phyloP scores from a whole-genome alignment of 2,329 filamentous ascomycete species.

The Pyricularia grisea region DNA sequence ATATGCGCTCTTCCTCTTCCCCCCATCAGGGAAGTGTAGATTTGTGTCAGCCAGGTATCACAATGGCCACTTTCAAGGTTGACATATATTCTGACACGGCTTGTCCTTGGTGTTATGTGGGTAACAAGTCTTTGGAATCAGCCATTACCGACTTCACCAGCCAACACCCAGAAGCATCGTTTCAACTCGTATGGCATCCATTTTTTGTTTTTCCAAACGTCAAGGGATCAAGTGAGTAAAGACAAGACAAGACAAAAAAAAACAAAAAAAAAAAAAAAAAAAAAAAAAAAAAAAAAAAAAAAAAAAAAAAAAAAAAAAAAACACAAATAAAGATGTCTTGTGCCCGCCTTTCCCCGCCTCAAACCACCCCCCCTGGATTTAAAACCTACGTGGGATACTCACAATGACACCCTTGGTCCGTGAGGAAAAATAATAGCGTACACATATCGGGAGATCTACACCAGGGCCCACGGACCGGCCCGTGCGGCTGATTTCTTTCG shows the following conservation, averaged over 20 bases:
- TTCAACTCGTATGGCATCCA: slow-evolving; percentile 37
- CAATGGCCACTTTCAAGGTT: slow-evolving; percentile 24
- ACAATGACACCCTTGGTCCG: no score
- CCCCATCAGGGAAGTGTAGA: background rate
- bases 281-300: no score
- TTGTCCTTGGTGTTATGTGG: slow-evolving; percentile 44
- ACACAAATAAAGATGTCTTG: no score
- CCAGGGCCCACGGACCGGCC: background rate
- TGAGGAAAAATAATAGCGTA: background rate
- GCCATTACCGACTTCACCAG: slow-evolving; percentile 32
- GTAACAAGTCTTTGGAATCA: slow-evolving; percentile 32
- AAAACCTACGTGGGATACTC: no score
- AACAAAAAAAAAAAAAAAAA: no score
- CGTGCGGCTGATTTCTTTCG: slow-evolving; percentile 12
- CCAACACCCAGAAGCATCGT: slow-evolving; percentile 30
- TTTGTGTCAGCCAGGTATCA: background rate
- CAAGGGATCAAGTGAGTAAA: slow-evolving; percentile 10
- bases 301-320: no score
- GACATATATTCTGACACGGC: slow-evolving; percentile 39
- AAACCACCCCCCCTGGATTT: no score
- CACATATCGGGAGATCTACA: background rate
- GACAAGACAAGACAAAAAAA: no score
- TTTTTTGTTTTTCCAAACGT: slow-evolving; percentile 32
- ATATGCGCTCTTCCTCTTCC: background rate
- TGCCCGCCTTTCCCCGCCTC: no score